Base-by-base conservation (phyloP, 768 basidiomycete species). In the Cantharellus anzutake region DNA sequence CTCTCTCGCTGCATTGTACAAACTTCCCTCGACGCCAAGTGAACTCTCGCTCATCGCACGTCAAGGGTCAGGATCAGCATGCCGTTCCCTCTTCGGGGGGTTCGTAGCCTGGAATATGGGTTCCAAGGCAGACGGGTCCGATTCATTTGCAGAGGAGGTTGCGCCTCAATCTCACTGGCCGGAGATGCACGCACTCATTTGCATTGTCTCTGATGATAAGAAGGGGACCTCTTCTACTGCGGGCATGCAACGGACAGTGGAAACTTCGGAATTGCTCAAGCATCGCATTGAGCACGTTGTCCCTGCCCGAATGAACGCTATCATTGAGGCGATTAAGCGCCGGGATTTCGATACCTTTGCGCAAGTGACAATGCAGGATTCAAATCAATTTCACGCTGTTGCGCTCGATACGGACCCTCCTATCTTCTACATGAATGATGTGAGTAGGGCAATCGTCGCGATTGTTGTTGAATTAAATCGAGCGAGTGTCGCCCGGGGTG, bases 401-500 rank as follows among this genome's bases (percentile, higher is more conserved):
- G 87, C 86, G 56, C 83, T 98, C 64, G 96, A 99, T 72, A 98
- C 96, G 0, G 81, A 85, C 50, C 96, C 96, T 0, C 96, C 96
- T 50, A 98, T 98, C 71, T 98, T 99, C 71, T 99, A 99, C 76
- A 83, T 99, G 81, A 97, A 97, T 74, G 96, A 99, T 71, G 89
- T 94, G 66, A 86, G 83, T 60, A 78, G 86, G n/a, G 71, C 88
- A n/a, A 89, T 99, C 72, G 89, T 99, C 68, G 75, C 83, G 3
- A 71, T 97, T 67, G 77, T 99, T 64, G 84, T 86, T 48, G 96
- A 98, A 72, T 82, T 91, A 74, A 99, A 99, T 73, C 80, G 93
- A 20, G 75, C 87, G 29, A 75, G 80, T 1, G 71, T 84, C 41
- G 81, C 73, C 60, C 71, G 61, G 68, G 79, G 70, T 52, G 74